Conservation (phyloP, 352 stramenopile species). For the Aphanomyces invadans region DNA sequence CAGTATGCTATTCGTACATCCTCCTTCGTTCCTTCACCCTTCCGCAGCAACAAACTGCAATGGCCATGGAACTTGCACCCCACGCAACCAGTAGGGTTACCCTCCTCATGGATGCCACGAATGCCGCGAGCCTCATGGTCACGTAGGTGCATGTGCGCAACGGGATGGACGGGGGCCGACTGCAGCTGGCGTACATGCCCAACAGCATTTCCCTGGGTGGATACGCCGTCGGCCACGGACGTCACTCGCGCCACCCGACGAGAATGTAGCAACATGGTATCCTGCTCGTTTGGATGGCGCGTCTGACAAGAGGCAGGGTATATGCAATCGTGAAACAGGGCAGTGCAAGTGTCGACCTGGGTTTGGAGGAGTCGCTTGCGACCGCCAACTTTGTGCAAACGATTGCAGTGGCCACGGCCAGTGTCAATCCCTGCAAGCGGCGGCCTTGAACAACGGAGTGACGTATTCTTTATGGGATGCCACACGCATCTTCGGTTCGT, state of each 20-base stretch:
- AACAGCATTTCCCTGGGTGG: constrained; percentile 47
- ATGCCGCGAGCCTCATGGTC: too few species aligned
- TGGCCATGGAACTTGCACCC: constrained; percentile 48
- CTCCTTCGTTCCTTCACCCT: too few species aligned
- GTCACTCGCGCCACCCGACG: constrained; percentile 33
- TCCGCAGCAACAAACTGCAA: constrained; percentile 41
- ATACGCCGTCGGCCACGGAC: constrained; percentile 41
- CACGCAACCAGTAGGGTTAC: constrained; percentile 44
- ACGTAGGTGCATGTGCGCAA: constrained; percentile 76
- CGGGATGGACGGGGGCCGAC: constrained; percentile 81
- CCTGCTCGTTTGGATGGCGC: background rate
- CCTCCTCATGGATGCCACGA: background rate
- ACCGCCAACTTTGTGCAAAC: constrained; percentile 58
- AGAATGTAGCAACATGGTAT: constrained; percentile 52
- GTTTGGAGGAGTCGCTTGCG: constrained; percentile 64
- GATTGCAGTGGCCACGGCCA: constrained; percentile 85
- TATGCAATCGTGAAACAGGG: constrained; percentile 64
- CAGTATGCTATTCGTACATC: too few species aligned
- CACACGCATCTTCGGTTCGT: constrained; percentile 49
- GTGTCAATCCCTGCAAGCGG: constrained; percentile 71
- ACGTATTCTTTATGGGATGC: constrained; percentile 78
- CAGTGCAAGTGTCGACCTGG: constrained; percentile 70
- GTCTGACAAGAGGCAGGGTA: constrained; percentile 30
- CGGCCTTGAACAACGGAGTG: constrained; percentile 44
- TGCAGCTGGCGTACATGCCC: constrained; percentile 77